Base-by-base conservation (phyloP, 148 eudicot genomes). In the Polygonum maritimum region DNA sequence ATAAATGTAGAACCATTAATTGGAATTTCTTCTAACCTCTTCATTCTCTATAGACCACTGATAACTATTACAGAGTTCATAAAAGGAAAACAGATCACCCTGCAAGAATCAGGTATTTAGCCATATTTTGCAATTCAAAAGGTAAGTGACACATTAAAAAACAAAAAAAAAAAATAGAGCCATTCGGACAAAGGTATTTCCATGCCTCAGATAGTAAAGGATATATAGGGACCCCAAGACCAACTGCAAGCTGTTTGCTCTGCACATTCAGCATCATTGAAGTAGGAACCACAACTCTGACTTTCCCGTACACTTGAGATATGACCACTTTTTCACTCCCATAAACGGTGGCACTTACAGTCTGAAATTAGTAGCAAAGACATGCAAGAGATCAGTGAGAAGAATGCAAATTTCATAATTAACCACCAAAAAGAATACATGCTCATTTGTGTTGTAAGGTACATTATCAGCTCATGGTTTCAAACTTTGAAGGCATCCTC, bases 21-120 rank as follows among this genome's bases (percentile, higher is more conserved):
- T 48, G 18, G 38, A 41, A 45, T 15, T 19, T 19, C 54, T 72
- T 49, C 82, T 80, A 63, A 89, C 92, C 82, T 88, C 76, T 75
- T 91, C 85, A 79, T 89, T 82, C 76, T 84, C 90, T 75, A 86
- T 80, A 69, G 83, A 83, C 98, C 96, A 91, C 79, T 84, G 81
- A 82, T 87, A 89, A 85, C 89, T 77, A 73, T 82, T 81, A 82
- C 96, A 93, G 40, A 89, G 91, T 84, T 89, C 98, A 83, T 88
- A 93, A 58, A 88, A 93, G 67, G 98, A 93, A 86, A 91, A 91
- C 81, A 91, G 77, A 81, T 93, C 89, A 10, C 98, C 98, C 90
- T 89, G 63, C 19, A 79, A 54, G 76, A 38, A 21, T 21, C 77
- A 55, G 74, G 70, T 21, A 72, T 77, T 82, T 67, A 80, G 79